Percentiles rank a stretch among this genome's conserved stretches.
phyloP scores from a whole-genome alignment of 805 yeast species.

The Saturnispora sekii region DNA sequence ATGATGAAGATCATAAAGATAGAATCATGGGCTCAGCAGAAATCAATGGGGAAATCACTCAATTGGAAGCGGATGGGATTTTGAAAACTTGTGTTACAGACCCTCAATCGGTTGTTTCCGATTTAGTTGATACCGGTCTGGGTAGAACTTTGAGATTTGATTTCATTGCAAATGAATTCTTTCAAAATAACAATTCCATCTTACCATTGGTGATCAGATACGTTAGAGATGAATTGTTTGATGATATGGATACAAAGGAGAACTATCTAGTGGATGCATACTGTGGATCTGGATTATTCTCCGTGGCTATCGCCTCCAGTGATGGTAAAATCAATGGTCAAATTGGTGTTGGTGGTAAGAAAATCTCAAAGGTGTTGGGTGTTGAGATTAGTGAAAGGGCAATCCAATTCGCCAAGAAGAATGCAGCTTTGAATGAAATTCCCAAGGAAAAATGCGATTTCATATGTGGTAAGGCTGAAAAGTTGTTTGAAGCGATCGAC shows the following conservation, averaged over 20 bases:
- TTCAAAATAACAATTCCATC: slow-evolving; percentile 91
- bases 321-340: slow-evolving; percentile 2
- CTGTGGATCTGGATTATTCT: slow-evolving; percentile 92
- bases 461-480: slow-evolving; percentile 87
- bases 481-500: slow-evolving; percentile 69
- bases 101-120: slow-evolving; percentile 69
- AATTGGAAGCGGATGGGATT: slow-evolving; percentile 17
- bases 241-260: slow-evolving; percentile 23
- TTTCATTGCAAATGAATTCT: slow-evolving; percentile 91
- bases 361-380: slow-evolving; percentile 81
- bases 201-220: slow-evolving; percentile 74
- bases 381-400: slow-evolving; percentile 91
- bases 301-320: slow-evolving; percentile 61
- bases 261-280: slow-evolving; percentile 85
- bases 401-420: slow-evolving; percentile 75
- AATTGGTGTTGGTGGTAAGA: slow-evolving; percentile 22
- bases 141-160: slow-evolving; percentile 47
- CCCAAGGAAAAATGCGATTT: slow-evolving; percentile 57
- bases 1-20: slow-evolving; percentile 27
- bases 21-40: slow-evolving; percentile 28
- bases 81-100: slow-evolving; percentile 70
- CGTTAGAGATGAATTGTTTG: slow-evolving; percentile 60
- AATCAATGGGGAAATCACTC: slow-evolving; percentile 6
- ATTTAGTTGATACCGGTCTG: slow-evolving; percentile 49
- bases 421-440: slow-evolving; percentile 68